Evolutionary conservation across 768 basidiomycete genomes (phyloP).

Genomic region (Mycena metata): DNA sequence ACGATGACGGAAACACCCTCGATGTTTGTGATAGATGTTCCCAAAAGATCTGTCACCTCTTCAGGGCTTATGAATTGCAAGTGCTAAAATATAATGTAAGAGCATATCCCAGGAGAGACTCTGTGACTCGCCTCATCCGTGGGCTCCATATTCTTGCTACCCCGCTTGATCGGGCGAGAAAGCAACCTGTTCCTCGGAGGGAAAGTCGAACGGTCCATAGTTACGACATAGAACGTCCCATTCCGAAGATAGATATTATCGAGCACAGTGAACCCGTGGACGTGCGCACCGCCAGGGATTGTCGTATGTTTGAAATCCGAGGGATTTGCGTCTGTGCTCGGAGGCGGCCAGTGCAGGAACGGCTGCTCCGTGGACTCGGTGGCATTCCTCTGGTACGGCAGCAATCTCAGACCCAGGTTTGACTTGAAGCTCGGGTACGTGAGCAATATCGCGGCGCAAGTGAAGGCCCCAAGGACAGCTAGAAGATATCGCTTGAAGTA

Average conservation of each 20-base stretch:
- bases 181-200: conserved; percentile 62
- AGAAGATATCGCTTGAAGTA: not conserved
- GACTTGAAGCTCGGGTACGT: not conserved
- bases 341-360: not conserved
- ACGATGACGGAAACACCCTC: conserved; percentile 45
- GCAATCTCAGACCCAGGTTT: not conserved
- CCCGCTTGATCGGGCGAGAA: conserved; percentile 42
- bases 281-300: conserved; percentile 55
- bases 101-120: too few relatives aligned
- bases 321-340: not conserved
- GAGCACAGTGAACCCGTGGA: conserved; percentile 82
- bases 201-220: conserved; percentile 53
- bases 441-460: not conserved
- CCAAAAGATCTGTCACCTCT: conserved; percentile 40
- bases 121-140: conserved; percentile 47
- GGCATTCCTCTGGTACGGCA: not conserved
- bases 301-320: conserved; percentile 35
- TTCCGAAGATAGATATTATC: conserved; percentile 80
- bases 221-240: conserved; percentile 78
- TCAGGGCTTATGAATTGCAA: conserved; percentile 44
- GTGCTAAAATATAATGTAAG: conserved; percentile 42
- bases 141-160: conserved; percentile 44
- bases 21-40: conserved; percentile 40
- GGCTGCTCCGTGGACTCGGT: not conserved
- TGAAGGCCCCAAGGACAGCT: not conserved